A percentile compares a stretch with the other conserved stretches of the same genome.
phyloP scores from a whole-genome alignment of 371 early-diverging fungal species.

The Lichtheimia hyalospora region DNA sequence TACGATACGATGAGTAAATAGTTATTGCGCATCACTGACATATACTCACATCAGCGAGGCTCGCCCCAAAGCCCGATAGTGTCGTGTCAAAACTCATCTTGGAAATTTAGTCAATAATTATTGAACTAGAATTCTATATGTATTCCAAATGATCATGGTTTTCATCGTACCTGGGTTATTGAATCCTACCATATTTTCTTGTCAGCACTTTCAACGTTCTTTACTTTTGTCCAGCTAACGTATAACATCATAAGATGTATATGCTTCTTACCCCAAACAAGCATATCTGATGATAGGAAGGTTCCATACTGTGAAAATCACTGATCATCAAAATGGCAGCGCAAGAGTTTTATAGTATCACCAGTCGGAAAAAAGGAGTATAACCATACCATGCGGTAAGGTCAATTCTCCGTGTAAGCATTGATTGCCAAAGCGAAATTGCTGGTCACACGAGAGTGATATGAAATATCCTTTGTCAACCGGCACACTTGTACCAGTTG shows the following conservation, averaged over 20 bases:
- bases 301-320: no score
- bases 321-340: no score
- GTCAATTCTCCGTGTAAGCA: no score
- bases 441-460: no score
- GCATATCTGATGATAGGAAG: constrained; percentile 19
- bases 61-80: constrained; percentile 69
- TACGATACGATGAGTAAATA: constrained; percentile 1
- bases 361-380: no score
- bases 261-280: constrained; percentile 21
- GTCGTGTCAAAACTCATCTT: constrained; percentile 65
- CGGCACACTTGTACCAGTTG: no score
- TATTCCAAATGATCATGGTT: no score
- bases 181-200: constrained; percentile 62
- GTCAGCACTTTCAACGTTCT: background rate
- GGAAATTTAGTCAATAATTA: background rate
- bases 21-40: background rate
- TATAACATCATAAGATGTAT: background rate
- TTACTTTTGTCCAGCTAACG: background rate
- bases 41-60: constrained; percentile 51
- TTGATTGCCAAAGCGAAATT: no score
- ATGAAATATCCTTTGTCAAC: no score
- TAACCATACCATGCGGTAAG: no score
- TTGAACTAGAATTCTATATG: no score
- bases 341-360: no score
- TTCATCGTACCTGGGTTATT: constrained; percentile 61